Percentiles rank a stretch among this genome's conserved stretches.
Conservation (phyloP, 345 rosid genomes). For the Eucalyptus sp. region DNA sequence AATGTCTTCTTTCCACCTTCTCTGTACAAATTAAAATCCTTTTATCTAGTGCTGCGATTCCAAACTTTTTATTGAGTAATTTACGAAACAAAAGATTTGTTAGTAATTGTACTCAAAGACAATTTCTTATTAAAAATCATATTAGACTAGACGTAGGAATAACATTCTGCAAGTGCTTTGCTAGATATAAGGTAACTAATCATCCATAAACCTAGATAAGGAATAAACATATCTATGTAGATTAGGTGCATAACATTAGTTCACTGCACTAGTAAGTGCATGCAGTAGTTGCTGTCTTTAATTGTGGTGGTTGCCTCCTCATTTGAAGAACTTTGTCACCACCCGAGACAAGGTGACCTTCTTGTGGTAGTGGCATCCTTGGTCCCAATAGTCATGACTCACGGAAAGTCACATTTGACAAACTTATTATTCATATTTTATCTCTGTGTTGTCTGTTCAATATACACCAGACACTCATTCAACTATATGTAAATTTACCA, state of each 20-base stretch:
- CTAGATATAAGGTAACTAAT: neutral
- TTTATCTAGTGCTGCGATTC: no score
- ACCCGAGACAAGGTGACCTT: neutral
- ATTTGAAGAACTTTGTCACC: neutral
- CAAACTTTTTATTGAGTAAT: no score
- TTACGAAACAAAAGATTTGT: neutral
- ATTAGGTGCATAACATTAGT: neutral
- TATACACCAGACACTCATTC: neutral
- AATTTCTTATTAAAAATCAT: neutral
- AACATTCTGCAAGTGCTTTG: neutral
- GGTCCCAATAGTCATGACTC: neutral
- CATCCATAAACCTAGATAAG: no score
- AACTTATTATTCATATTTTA: neutral
- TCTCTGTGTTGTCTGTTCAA: neutral
- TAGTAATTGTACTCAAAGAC: neutral
- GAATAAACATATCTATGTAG: neutral
- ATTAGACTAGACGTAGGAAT: neutral
- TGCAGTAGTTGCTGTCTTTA: neutral
- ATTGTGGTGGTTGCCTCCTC: neutral
- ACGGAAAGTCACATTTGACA: neutral
- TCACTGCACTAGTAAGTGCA: neutral
- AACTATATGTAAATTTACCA: neutral
- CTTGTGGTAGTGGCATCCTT: neutral
- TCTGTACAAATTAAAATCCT: neutral
- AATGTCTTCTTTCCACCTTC: neutral